Evolutionary conservation across 1,284 basidiomycete genomes (phyloP).

Genomic region (Irpex sp.): DNA sequence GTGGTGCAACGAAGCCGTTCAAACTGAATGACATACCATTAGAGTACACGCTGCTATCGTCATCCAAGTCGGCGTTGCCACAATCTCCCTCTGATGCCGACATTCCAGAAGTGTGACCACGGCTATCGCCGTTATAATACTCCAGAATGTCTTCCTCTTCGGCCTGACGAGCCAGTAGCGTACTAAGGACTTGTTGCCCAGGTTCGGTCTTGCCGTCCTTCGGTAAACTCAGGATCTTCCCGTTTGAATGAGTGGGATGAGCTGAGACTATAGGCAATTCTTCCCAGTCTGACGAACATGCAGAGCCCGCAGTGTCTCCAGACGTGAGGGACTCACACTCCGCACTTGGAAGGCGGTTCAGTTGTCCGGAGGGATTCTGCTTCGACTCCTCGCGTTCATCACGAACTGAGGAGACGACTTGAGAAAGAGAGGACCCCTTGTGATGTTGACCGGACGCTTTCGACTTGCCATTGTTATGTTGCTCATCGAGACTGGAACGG

Average conservation of each 20-base stretch:
- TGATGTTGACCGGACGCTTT: not conserved
- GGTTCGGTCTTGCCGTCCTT: not conserved
- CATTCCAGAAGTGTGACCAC: not conserved
- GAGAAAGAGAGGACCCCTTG: not conserved
- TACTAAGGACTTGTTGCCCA: not conserved
- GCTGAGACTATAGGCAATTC: not conserved
- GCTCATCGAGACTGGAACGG: not conserved
- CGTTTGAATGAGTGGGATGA: not conserved
- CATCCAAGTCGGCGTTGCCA: not conserved
- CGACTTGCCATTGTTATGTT: not conserved
- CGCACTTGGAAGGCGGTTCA: not conserved
- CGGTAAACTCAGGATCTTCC: not conserved
- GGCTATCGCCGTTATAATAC: not conserved
- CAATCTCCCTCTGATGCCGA: not conserved
- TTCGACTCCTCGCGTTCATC: not conserved
- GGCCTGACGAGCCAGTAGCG: not conserved
- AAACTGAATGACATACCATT: conserved; percentile 1
- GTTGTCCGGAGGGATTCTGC: not conserved
- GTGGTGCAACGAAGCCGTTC: not conserved
- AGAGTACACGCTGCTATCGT: conserved; percentile 9
- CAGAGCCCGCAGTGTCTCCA: conserved; percentile 3
- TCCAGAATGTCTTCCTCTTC: not conserved
- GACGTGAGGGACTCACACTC: not conserved
- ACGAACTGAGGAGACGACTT: not conserved
- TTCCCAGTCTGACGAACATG: conserved; percentile 3